Base-by-base conservation (phyloP, 2,329 filamentous ascomycete species). In the Hortaea werneckii region DNA sequence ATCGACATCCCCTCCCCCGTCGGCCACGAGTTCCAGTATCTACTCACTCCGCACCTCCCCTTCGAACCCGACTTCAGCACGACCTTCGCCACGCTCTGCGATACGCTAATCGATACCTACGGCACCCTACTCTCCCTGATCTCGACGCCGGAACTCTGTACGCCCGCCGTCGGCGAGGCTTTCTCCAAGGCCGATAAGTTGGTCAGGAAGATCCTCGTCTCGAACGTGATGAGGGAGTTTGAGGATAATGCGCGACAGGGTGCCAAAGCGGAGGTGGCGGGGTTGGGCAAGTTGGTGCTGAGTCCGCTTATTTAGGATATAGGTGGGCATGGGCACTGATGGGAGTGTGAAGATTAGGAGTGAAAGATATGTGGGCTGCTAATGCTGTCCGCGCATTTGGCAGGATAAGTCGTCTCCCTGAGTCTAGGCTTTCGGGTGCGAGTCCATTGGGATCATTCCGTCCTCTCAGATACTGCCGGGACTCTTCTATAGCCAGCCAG, bases 41-140 rank as follows among this genome's bases (percentile, higher is more conserved):
- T 98, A 1, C 75, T 95, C 13, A 96, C 90, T n/a, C 92, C 92
- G 0, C 83, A 82, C 11, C 70, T 98, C 41, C 92, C 92, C 0
- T 98, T 98, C 61, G 89, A 96, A 53, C 92, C 92, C 0, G 92
- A 98, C 66, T 98, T 95, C 60, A 92, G 90, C 65, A 88, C 94
- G 69, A 95, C 89, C 0, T 96, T 96, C 68, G 84, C 88, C 10
- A 95, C 92, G 9, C 74, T 98, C 5, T 96, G 92, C 69, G 92
- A 98, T 62, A 87, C 94, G 3, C 71, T 98, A 50, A 94, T 95
- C 57, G 92, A 96, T 64, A 87, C 82, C 59, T 98, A 98, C 67
- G 80, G 81, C 32, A 79, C 82, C 45, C 78, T 98, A 28, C 71
- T 94, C 57, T 74, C 73, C 38, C 72, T 98, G 48, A 72, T 96